Evolutionary conservation across 257 asterid genomes (phyloP), one percentile per base, ranked within the genome.

Genomic region (Petunia axillaris): DNA sequence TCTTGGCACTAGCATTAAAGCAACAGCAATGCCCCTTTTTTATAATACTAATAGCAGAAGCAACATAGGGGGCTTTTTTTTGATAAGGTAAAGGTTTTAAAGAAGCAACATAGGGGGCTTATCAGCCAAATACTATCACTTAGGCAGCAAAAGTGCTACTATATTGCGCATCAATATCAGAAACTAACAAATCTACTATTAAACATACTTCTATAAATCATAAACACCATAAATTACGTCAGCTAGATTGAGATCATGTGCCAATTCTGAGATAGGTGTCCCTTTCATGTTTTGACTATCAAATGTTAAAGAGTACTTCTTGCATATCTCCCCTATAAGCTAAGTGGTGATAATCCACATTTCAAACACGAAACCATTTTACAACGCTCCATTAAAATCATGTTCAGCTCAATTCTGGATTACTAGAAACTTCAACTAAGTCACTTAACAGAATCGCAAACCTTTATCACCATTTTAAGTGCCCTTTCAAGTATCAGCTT

Each of bases 101-200:
- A 60, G 37, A 13, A 35, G 62, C 78, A 73, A 50, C 35, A 35
- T 48, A 44, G 5, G 50, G 78, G 62, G 36, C 50, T 44, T 25
- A 71, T 60, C 43, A 70, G 59, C 59, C 59, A 70, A 70, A 46
- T 46, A 10, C 59, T 70, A 70, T 11, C 3, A 3, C 43, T 44
- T 46, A 50, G 35, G 62, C 46, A 50, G 62, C 44, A 50, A 73
- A 16, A 0, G 39, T 50, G 60, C 38, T 48, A 35, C 44, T 35
- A 58, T 13, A 57, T 4, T 73, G 5, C 13, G 13, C 59, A 73
- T 73, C 78, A 50, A 50, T 35, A 73, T 25, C 78, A 50, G 13
- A 73, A 71, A 71, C 60, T 71, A 35, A 48, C 77, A 48, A 48
- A 48, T 15, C 59, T 54, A 48, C 43, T 70, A 39, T 64, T 4